phyloP scores from a whole-genome alignment of 2,329 filamentous ascomycete genomes.

The Graphiopsis chlorocephala region DNA sequence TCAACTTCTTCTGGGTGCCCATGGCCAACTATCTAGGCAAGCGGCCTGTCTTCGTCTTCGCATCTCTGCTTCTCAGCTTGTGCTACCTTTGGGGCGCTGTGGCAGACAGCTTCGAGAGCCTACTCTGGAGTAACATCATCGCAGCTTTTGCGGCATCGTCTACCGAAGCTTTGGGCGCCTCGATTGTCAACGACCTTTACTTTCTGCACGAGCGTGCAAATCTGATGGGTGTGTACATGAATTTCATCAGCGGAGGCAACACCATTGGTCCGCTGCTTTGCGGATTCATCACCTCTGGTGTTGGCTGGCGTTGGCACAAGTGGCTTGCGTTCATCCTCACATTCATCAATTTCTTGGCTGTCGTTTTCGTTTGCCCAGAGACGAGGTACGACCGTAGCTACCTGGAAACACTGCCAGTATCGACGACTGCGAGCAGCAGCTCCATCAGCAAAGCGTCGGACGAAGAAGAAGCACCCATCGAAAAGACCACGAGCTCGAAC shows the following conservation, averaged over 20 bases:
- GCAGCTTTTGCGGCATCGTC: slow-evolving; percentile 46
- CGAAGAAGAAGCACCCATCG: slow-evolving; percentile 15
- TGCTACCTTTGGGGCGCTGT: slow-evolving; percentile 49
- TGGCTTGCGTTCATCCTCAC: slow-evolving; percentile 36
- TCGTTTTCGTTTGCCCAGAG: slow-evolving; percentile 39
- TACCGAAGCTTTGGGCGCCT: slow-evolving; percentile 45
- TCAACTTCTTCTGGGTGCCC: slow-evolving; percentile 54
- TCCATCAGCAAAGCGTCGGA: not conserved
- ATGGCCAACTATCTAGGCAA: slow-evolving; percentile 48
- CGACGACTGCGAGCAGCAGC: not conserved
- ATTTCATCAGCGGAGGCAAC: slow-evolving; percentile 41
- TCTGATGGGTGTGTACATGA: slow-evolving; percentile 41
- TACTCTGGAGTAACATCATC: slow-evolving; percentile 47
- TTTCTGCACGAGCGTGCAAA: slow-evolving; percentile 36
- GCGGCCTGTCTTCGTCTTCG: slow-evolving; percentile 47
- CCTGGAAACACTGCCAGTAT: slow-evolving; percentile 8
- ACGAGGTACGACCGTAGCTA: slow-evolving; percentile 34
- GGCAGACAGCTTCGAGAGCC: slow-evolving; percentile 40
- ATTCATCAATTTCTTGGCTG: slow-evolving; percentile 36
- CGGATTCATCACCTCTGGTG: slow-evolving; percentile 40
- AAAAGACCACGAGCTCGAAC: slow-evolving; percentile 15
- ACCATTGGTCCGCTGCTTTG: slow-evolving; percentile 41
- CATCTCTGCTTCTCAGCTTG: slow-evolving; percentile 43
- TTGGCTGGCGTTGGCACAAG: slow-evolving; percentile 44
- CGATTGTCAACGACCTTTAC: slow-evolving; percentile 37